A percentile compares a stretch with the other conserved stretches of the same genome.
These are phyloP conservation scores for Hebeloma cylindrosporum DNA, from an alignment of 768 basidiomycete genomes.

Conservation along the genomic window DNA sequence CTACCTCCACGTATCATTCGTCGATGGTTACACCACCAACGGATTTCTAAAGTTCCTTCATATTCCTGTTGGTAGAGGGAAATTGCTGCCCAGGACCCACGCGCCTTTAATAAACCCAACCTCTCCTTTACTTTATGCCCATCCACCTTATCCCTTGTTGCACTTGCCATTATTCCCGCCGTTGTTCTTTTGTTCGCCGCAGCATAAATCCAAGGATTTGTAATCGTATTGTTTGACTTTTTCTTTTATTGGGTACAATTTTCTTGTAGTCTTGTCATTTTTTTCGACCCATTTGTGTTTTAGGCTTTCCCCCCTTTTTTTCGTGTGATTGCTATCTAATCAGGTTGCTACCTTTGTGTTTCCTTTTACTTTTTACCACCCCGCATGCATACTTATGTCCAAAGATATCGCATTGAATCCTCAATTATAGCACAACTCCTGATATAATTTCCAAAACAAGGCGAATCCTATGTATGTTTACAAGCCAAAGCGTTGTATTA, in stretches of 20 bases:
- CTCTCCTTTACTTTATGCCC: slow-evolving; percentile 2
- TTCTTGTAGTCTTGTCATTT: slow-evolving; percentile 30
- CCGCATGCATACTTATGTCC: slow-evolving; percentile 18
- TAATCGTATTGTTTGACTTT: slow-evolving; percentile 38
- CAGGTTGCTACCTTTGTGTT: slow-evolving; percentile 18
- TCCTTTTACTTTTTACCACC: slow-evolving; percentile 11
- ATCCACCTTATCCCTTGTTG: slow-evolving; percentile 14
- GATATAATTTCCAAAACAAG: not conserved
- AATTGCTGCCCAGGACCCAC: too few species aligned
- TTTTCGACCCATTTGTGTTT: slow-evolving; percentile 15
- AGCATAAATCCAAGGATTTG: slow-evolving; percentile 33
- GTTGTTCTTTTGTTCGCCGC: slow-evolving; percentile 19
- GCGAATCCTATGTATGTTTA: not conserved
- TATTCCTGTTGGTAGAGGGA: too few species aligned
- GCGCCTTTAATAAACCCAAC: too few species aligned
- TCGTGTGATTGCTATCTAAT: slow-evolving; percentile 41
- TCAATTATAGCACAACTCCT: too few species aligned
- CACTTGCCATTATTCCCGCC: slow-evolving; percentile 17
- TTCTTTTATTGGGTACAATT: slow-evolving; percentile 32
- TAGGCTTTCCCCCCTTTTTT: slow-evolving; percentile 15
- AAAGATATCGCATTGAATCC: too few species aligned
- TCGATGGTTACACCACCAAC: too few species aligned
- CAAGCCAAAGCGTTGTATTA: too few species aligned
- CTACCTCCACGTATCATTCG: too few species aligned
- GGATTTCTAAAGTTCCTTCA: too few species aligned